phyloP scores from a whole-genome alignment of 495 filamentous ascomycete genomes.

The Astrocystis sublimbata region DNA sequence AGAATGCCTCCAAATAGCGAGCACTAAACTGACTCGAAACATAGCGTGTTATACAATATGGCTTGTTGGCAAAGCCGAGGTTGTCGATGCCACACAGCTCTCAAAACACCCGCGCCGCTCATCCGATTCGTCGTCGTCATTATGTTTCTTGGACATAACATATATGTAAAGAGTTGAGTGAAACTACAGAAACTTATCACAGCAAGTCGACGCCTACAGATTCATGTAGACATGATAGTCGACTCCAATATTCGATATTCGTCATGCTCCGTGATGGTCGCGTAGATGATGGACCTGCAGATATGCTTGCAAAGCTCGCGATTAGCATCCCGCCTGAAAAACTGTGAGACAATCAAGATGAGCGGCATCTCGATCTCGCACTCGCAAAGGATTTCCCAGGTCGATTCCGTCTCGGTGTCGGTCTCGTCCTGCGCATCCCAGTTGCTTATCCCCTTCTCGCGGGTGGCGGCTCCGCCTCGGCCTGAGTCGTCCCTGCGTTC shows the following conservation, averaged over 20 bases:
- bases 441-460: background rate
- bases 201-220: background rate
- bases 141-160: background rate
- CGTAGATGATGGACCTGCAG: conserved; percentile 4
- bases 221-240: background rate
- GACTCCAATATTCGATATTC: background rate
- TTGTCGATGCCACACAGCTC: background rate
- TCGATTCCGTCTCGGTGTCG: background rate
- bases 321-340: conserved; percentile 9
- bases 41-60: background rate
- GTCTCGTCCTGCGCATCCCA: conserved; percentile 16
- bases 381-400: conserved; percentile 14
- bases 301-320: conserved; percentile 15
- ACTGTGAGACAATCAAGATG: conserved; percentile 6
- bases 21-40: background rate
- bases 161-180: background rate
- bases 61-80: background rate
- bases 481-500: background rate
- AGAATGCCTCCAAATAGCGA: no score
- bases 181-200: background rate
- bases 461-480: background rate
- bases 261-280: background rate
- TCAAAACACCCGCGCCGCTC: background rate
- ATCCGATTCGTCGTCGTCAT: background rate
- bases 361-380: conserved; percentile 18